Conservation (phyloP, 768 basidiomycete genomes). For the Rhodocollybia butyracea region DNA sequence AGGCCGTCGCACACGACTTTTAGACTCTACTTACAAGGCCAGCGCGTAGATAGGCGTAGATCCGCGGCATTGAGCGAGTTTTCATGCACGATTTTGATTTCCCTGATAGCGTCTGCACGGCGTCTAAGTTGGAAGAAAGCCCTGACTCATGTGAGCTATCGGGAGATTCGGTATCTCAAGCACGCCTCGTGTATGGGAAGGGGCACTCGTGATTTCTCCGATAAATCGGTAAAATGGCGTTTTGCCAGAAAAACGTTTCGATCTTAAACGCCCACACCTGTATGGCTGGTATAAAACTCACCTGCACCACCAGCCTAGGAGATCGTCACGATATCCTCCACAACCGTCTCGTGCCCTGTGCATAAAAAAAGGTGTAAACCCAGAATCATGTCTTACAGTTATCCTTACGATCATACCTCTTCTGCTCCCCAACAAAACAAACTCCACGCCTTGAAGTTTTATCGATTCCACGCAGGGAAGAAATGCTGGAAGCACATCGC, state of each 20-base stretch:
- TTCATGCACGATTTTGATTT: too few relatives aligned
- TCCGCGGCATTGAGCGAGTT: too few relatives aligned
- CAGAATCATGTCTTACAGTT: background rate
- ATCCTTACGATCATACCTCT: conserved; percentile 21
- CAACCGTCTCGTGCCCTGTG: too few relatives aligned
- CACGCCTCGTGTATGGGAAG: conserved; percentile 7
- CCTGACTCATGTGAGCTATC: too few relatives aligned
- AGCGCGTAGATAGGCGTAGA: too few relatives aligned
- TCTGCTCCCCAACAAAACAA: background rate
- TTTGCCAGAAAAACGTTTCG: background rate
- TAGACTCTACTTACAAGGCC: too few relatives aligned
- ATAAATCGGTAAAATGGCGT: too few relatives aligned
- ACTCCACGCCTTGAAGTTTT: conserved; percentile 21
- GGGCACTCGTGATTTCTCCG: background rate
- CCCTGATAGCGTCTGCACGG: too few relatives aligned
- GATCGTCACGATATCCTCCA: background rate
- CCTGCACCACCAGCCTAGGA: background rate
- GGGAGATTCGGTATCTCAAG: too few relatives aligned
- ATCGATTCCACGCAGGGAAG: conserved; percentile 37
- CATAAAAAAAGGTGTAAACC: too few relatives aligned
- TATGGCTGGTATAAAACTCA: background rate
- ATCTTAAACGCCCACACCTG: conserved; percentile 4
- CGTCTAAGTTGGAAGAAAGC: too few relatives aligned
- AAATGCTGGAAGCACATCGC: conserved; percentile 41
- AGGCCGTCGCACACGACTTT: too few relatives aligned